Conservation (phyloP, 139 green algal species). For the Asterochloris sp. region DNA sequence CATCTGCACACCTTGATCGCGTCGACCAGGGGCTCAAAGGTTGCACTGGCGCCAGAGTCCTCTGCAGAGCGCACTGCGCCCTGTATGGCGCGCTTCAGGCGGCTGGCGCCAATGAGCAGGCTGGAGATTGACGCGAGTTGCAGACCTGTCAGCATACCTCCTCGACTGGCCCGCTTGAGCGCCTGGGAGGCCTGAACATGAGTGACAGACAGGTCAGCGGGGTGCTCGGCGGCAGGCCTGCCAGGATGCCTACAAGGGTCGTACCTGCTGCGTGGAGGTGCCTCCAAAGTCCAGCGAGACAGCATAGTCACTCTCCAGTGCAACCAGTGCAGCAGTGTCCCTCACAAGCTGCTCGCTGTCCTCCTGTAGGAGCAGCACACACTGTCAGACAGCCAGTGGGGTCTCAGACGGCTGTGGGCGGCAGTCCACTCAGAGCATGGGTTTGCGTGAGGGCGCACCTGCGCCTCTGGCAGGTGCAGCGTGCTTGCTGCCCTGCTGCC, state of each 20-base stretch:
- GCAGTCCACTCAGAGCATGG: no score
- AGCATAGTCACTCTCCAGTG: conserved; percentile 52
- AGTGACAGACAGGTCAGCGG: no score
- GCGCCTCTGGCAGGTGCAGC: neutral
- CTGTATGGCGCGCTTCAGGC: conserved; percentile 29
- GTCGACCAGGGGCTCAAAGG: neutral
- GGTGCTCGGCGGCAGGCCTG: conserved; percentile 50
- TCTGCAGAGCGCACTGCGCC: conserved; percentile 21
- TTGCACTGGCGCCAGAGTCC: neutral
- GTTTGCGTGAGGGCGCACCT: neutral
- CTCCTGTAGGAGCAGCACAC: neutral
- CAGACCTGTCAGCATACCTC: conserved; percentile 50
- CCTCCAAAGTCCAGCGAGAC: conserved; percentile 73
- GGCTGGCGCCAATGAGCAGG: conserved; percentile 34
- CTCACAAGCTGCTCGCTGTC: conserved; percentile 38
- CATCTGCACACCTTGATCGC: neutral
- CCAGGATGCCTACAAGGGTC: conserved; percentile 29
- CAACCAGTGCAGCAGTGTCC: conserved; percentile 57
- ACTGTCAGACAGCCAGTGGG: no score
- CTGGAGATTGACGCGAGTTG: conserved; percentile 37
- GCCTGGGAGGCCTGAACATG: conserved; percentile 32
- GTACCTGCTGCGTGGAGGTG: conserved; percentile 46
- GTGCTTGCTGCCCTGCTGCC: conserved; percentile 25
- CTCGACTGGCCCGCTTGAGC: conserved; percentile 51
- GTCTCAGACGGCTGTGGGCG: no score